Percentiles rank a stretch among this genome's conserved stretches.
Conservation (phyloP, 345 rosid genomes). For the Pugionium dolabratum region DNA sequence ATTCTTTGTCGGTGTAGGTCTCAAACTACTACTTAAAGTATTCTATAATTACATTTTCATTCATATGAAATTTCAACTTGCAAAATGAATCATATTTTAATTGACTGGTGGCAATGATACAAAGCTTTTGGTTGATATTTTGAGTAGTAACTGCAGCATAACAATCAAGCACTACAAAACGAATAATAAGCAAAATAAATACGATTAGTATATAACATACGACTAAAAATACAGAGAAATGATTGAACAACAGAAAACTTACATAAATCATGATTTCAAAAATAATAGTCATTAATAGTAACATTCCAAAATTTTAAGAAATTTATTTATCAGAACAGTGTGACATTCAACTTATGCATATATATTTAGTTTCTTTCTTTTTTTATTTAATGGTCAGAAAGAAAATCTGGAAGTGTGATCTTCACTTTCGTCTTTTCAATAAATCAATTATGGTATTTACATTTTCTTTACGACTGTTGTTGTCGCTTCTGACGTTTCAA, state of each 20-base stretch:
- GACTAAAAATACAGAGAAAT: too few relatives aligned
- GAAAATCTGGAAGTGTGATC: constrained; percentile 30
- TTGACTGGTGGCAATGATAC: constrained; percentile 1
- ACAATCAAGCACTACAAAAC: not conserved
- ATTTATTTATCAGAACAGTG: not conserved
- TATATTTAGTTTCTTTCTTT: not conserved
- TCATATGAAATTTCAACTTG: not conserved
- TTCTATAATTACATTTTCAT: constrained; percentile 5
- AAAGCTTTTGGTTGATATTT: constrained; percentile 8
- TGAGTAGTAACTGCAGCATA: not conserved
- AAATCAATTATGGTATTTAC: not conserved
- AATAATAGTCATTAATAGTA: constrained; percentile 1
- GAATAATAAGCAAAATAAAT: not conserved
- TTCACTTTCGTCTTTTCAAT: constrained; percentile 28
- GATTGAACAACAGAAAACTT: not conserved
- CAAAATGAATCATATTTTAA: not conserved
- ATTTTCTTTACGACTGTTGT: constrained; percentile 5
- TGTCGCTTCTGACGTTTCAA: constrained; percentile 32
- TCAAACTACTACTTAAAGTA: constrained; percentile 28
- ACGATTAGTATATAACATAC: not conserved
- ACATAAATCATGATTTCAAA: not conserved
- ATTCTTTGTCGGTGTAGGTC: constrained; percentile 28
- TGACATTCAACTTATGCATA: not conserved
- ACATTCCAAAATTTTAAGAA: not conserved
- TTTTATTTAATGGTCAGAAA: constrained; percentile 2